phyloP scores from a whole-genome alignment of 2,329 filamentous ascomycete species.

The Sporothrix luriei region DNA sequence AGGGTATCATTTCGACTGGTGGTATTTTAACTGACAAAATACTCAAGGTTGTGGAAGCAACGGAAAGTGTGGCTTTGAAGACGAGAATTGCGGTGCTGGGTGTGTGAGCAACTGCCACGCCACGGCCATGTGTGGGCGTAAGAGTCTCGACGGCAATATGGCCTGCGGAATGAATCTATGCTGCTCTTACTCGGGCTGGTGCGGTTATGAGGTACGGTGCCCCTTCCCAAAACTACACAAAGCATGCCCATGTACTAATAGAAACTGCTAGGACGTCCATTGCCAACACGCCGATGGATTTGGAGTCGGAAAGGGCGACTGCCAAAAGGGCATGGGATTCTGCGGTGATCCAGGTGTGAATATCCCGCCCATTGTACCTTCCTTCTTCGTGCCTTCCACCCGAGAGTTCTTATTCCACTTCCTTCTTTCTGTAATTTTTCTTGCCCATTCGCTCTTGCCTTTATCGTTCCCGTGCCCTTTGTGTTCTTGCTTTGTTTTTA shows the following conservation, averaged over 20 bases:
- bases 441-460: too few relatives aligned
- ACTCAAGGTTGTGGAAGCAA: not conserved
- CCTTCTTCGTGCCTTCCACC: not conserved
- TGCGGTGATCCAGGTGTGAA: not conserved
- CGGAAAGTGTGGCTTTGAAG: not conserved
- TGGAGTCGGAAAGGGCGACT: not conserved
- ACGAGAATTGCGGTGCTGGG: not conserved
- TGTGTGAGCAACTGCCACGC: slow-evolving; percentile 16
- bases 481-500: too few relatives aligned
- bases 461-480: too few relatives aligned
- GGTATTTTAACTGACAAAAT: too few relatives aligned
- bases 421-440: too few relatives aligned
- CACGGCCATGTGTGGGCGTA: slow-evolving; percentile 1
- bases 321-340: not conserved
- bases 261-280: not conserved
- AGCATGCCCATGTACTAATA: too few relatives aligned
- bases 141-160: not conserved
- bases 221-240: too few relatives aligned
- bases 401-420: not conserved
- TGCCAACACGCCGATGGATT: not conserved
- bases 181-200: not conserved
- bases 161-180: not conserved
- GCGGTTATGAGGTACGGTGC: not conserved
- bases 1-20: too few relatives aligned
- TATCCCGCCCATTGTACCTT: too few relatives aligned